Evolutionary conservation across 345 rosid species (phyloP).

Genomic region (Ricinus communis): DNA sequence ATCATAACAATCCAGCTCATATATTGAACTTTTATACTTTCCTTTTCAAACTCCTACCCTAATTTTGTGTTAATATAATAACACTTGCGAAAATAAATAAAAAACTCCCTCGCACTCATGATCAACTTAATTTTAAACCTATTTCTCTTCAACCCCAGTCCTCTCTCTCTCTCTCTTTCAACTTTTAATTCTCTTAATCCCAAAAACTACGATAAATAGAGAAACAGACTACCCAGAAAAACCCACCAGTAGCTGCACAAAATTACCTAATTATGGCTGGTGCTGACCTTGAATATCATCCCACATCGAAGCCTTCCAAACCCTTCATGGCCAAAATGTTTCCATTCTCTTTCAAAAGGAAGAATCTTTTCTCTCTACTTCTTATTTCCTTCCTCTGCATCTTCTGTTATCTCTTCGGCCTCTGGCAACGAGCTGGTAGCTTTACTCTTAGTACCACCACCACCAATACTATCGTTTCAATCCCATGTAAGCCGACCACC

Average conservation of each 20-base stretch:
- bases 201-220: constrained; percentile 3
- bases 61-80: neutral
- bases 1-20: too few relatives aligned
- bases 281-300: neutral
- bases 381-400: constrained; percentile 41
- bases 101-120: neutral
- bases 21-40: neutral
- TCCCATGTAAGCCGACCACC: constrained; percentile 18
- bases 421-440: constrained; percentile 25
- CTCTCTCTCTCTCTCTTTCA: neutral
- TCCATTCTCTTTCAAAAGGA: constrained; percentile 17
- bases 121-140: constrained; percentile 12
- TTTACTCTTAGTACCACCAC: neutral
- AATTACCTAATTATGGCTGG: constrained; percentile 24
- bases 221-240: neutral
- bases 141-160: constrained; percentile 10
- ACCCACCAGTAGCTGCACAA: neutral
- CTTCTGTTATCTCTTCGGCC: constrained; percentile 44
- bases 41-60: neutral
- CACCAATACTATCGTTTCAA: neutral
- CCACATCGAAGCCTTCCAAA: constrained; percentile 29
- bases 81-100: neutral
- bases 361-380: constrained; percentile 18
- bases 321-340: neutral
- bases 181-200: neutral